Base-by-base conservation (phyloP, 78 protist species). In the Tieghemostelium lacteum region DNA sequence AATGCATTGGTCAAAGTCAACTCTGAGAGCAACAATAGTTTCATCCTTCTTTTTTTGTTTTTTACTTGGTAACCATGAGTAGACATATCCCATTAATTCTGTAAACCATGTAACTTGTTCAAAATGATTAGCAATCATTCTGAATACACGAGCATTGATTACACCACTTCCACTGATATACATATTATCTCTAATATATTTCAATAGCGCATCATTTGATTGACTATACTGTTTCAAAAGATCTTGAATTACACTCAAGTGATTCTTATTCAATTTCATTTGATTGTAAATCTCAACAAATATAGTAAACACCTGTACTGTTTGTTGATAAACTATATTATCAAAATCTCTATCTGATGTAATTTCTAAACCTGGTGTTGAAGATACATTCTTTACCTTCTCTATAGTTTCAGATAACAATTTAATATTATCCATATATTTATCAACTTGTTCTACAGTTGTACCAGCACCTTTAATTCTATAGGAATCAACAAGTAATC, bases 31-130 rank as follows among this genome's bases (percentile, higher is more conserved):
- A 3, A 72, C 14, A 10, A 45, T 70, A 37, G 31, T 24, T 45
- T 83, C 91, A 20, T 83, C 91, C 26, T 52, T 83, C 91, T 83
- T 83, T 40, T 83, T 83, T 22, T 61, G 71, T 31, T 72, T 69
- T 54, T 83, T 83, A 10, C 66, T 20, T 80, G 91, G 91, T 14
- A 83, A 16, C 14, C 58, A 49, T 37, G 40, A 39, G 19, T 69
- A 69, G 14, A 69, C 6, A 2, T 67, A 34, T 33, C 49, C 2
- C 37, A 72, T 24, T 1, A 83, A 37, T 33, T 26, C 57, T n/a
- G 57, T 24, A 0, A 60, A 29, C 91, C 91, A 83, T 14, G 91
- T 83, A 28, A 60, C 39, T 39, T 39, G 40, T 45, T 83, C 91
- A 45, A 83, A 28, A 29, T 29, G 28, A 4, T 40, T 63, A 29